Percentiles rank a stretch among this genome's conserved stretches.
Evolutionary conservation across 768 basidiomycete genomes (phyloP).

Genomic region (Cantharellus cinnabarinus): DNA sequence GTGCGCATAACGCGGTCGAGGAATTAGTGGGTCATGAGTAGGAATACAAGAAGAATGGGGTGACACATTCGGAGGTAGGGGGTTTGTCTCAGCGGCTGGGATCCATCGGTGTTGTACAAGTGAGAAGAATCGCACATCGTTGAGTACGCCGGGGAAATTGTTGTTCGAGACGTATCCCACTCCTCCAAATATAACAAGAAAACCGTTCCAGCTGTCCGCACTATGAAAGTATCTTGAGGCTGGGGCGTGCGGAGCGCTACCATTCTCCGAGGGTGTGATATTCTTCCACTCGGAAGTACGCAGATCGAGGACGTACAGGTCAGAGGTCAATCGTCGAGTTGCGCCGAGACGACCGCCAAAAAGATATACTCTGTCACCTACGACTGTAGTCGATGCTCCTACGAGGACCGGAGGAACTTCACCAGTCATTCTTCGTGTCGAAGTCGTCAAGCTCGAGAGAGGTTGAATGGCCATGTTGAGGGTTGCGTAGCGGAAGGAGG

Average conservation of each 20-base stretch:
- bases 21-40: conserved; percentile 24
- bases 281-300: conserved; percentile 63
- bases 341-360: conserved; percentile 81
- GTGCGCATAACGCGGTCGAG: conserved; percentile 85
- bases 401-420: conserved; percentile 79
- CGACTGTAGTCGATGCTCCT: conserved; percentile 78
- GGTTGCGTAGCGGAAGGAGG: no score
- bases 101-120: conserved; percentile 53
- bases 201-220: conserved; percentile 75
- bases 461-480: conserved; percentile 33
- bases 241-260: conserved; percentile 32
- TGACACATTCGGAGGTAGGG: conserved; percentile 12
- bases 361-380: conserved; percentile 74
- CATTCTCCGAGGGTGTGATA: conserved; percentile 16
- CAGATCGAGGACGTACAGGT: conserved; percentile 81
- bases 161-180: conserved; percentile 70
- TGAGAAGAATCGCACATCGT: conserved; percentile 83
- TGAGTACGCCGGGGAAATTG: conserved; percentile 73
- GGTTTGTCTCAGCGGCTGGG: conserved; percentile 18
- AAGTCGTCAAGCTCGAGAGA: conserved; percentile 78
- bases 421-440: conserved; percentile 60
- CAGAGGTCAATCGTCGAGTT: conserved; percentile 71
- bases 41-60: conserved; percentile 12
- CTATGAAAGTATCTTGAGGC: conserved; percentile 88
- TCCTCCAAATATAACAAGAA: conserved; percentile 84